These are phyloP conservation scores for Heracleum sosnowskyi DNA, from an alignment of 129 eudicot species.

Conservation along the genomic window DNA sequence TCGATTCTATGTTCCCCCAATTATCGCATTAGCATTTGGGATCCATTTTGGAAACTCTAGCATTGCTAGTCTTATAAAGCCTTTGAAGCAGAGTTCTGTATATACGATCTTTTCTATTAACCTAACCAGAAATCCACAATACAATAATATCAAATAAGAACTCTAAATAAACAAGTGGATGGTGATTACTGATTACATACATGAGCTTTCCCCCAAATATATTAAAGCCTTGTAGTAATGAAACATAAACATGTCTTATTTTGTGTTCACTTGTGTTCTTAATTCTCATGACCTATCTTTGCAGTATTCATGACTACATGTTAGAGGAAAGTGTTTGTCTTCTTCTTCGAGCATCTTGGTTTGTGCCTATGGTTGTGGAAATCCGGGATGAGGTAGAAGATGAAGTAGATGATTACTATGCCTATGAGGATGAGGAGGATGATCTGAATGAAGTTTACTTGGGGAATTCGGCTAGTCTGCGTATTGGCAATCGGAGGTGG, in stretches of 20 bases:
- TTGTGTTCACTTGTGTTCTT: not conserved
- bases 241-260: not conserved
- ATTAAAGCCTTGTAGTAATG: not conserved
- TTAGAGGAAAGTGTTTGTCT: conserved; percentile 91
- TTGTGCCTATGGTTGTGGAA: conserved; percentile 58
- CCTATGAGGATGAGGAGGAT: conserved; percentile 44
- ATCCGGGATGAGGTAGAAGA: conserved; percentile 39
- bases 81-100: not conserved
- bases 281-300: not conserved
- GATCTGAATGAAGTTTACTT: conserved; percentile 57
- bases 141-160: not conserved
- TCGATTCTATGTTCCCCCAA: not conserved
- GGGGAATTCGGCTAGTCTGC: conserved; percentile 41
- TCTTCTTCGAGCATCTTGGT: conserved; percentile 88
- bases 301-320: conserved; percentile 85
- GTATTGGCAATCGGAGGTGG: conserved; percentile 86
- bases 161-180: not conserved
- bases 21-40: not conserved
- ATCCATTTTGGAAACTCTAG: not conserved
- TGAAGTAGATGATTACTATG: conserved; percentile 42
- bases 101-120: not conserved
- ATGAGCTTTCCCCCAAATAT: not conserved
- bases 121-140: not conserved
- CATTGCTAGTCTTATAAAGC: not conserved
- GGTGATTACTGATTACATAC: not conserved